Conservation (phyloP, 1,284 basidiomycete species). For the Ceratobasidium sp. region DNA sequence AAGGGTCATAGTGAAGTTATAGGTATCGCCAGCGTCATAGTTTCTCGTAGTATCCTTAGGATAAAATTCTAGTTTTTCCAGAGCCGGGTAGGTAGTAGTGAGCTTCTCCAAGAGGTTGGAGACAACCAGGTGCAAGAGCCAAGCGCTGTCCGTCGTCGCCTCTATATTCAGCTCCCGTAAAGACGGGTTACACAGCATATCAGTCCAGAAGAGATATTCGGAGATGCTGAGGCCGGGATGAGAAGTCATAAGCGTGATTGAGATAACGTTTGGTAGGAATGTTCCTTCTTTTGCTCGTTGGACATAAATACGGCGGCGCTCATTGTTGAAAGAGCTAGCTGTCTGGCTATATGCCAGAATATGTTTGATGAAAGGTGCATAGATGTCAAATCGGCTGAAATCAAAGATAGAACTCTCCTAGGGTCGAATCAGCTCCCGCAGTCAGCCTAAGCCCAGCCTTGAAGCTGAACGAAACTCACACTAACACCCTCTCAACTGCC, state of each 20-base stretch:
- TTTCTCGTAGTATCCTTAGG: background rate
- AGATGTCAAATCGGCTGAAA: conserved; percentile 27
- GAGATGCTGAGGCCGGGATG: conserved; percentile 9
- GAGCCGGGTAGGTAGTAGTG: background rate
- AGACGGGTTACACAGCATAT: conserved; percentile 6
- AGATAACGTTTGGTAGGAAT: conserved; percentile 17
- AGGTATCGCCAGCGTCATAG: background rate
- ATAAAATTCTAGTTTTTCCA: conserved; percentile 6
- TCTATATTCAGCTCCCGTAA: background rate
- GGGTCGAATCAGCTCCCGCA: too few species aligned
- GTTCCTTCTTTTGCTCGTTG: background rate
- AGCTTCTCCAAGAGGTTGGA: background rate
- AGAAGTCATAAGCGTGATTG: conserved; percentile 16
- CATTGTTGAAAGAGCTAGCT: conserved; percentile 1
- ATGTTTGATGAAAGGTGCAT: conserved; percentile 29
- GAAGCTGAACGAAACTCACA: too few species aligned
- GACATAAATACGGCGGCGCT: background rate
- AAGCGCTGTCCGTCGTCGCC: background rate
- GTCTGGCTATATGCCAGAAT: conserved; percentile 27
- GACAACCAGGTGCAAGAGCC: conserved; percentile 9
- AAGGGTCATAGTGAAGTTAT: background rate
- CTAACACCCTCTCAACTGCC: too few species aligned
- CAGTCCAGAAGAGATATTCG: conserved; percentile 8
- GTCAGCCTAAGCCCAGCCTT: too few species aligned
- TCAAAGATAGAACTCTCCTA: background rate